phyloP scores from a whole-genome alignment of 257 asterid genomes.

The Lavandula angustifolia region DNA sequence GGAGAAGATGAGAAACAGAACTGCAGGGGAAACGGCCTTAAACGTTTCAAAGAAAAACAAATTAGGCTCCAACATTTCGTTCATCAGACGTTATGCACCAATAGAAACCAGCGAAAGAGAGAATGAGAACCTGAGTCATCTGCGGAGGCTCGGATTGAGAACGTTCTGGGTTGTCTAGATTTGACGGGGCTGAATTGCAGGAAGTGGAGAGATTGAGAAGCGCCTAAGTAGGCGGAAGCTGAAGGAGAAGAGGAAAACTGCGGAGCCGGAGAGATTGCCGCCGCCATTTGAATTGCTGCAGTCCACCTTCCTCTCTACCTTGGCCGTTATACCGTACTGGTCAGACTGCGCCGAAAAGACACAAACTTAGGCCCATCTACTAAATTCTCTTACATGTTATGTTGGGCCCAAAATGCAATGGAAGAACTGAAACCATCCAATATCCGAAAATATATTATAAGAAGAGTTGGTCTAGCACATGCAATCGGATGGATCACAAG shows the following conservation, averaged over 20 bases:
- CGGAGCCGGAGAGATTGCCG: constrained; percentile 42
- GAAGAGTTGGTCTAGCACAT: too few relatives aligned
- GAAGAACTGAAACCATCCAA: too few relatives aligned
- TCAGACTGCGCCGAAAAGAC: too few relatives aligned
- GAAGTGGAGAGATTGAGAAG: constrained; percentile 35
- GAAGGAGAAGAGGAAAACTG: constrained; percentile 37
- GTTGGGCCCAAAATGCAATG: too few relatives aligned
- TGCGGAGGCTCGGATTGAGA: constrained; percentile 59
- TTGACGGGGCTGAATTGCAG: constrained; percentile 45
- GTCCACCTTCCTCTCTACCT: constrained; percentile 31
- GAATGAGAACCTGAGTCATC: constrained; percentile 55
- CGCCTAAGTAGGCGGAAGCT: constrained; percentile 32
- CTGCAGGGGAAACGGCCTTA: background rate
- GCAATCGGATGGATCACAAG: too few relatives aligned
- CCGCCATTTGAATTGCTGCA: constrained; percentile 44
- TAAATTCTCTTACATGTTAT: too few relatives aligned
- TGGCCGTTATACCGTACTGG: background rate
- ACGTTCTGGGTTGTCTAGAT: constrained; percentile 41
- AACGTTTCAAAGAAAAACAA: background rate
- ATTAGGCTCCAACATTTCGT: background rate
- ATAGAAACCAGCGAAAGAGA: background rate
- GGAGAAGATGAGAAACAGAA: background rate
- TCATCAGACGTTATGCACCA: background rate
- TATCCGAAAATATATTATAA: too few relatives aligned
- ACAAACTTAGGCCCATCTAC: too few relatives aligned